Evolutionary conservation across 208 protist species (phyloP).

Genomic region (Trypanosoma melophagium): DNA sequence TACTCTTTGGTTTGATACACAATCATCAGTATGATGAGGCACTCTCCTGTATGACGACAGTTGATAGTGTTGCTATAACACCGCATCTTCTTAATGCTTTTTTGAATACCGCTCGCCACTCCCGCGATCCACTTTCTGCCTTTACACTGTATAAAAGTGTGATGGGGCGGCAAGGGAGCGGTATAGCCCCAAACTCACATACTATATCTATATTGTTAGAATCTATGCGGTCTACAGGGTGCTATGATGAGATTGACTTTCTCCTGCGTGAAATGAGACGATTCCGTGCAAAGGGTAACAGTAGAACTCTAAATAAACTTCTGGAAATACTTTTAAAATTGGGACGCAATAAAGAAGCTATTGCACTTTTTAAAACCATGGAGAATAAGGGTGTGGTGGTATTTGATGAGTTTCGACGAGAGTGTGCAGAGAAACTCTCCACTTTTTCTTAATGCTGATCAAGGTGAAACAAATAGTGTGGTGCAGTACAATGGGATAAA

Average conservation of each 20-base stretch:
- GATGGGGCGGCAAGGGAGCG: conserved; percentile 16
- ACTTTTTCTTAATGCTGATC: neutral
- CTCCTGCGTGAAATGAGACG: conserved; percentile 62
- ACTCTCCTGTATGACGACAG: conserved; percentile 51
- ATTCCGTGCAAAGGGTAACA: conserved; percentile 51
- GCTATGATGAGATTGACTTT: conserved; percentile 50
- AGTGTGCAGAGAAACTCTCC: neutral
- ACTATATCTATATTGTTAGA: conserved; percentile 77
- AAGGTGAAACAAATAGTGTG: neutral
- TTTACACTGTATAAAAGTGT: conserved; percentile 70
- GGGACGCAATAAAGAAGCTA: conserved; percentile 21
- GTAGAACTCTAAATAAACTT: conserved; percentile 57
- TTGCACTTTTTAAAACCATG: conserved; percentile 32
- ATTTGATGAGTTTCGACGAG: conserved; percentile 42
- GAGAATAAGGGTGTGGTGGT: conserved; percentile 29
- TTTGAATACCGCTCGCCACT: conserved; percentile 57
- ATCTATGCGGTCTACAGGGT: conserved; percentile 32
- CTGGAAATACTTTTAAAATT: conserved; percentile 29
- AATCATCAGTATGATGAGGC: conserved; percentile 63
- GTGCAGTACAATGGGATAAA: neutral
- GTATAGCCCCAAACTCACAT: conserved; percentile 36
- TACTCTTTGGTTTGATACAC: conserved; percentile 64
- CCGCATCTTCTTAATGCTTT: conserved; percentile 67
- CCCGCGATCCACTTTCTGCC: conserved; percentile 54
- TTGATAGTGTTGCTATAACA: conserved; percentile 60